Base-by-base conservation (phyloP, 2,329 filamentous ascomycete genomes). In the Pseudogymnoascus sp. region DNA sequence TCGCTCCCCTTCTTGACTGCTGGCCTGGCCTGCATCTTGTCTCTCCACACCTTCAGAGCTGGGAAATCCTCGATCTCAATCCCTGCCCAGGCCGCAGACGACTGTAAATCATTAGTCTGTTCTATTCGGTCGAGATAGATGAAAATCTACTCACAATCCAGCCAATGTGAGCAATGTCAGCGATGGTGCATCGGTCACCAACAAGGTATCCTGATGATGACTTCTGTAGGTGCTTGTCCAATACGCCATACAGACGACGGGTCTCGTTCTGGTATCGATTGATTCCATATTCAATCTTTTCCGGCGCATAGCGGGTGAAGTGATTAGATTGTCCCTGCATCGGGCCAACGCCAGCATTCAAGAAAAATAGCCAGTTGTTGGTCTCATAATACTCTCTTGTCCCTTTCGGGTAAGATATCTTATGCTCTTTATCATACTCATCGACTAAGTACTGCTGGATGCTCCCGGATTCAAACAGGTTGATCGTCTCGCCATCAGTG, bases 281-380 rank as follows among this genome's bases (percentile, higher is more conserved):
- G 61, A 95, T 84, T 64, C 88, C 90, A 71, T 96, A 96, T 69
- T 86, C 79, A 68, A 96, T 93, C 72, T 82, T 85, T 71, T 92
- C 88, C 0, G 90, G 89, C 1, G 91, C 90, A 69, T 96, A 95
- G 61, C 89, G 83, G 57, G 77, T 78, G 74, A 96, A 96, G 75
- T 96, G 90, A 74, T 94, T 91, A 59, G 90, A 82, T 73, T 95
- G 90, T 47, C 82, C 87, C 70, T 93, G 89, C 89, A 92, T 93
- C 1, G 90, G 90, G 0, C 89, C 89, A 1, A 92, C 77, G 2
- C 90, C 90, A 2, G 86, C 87, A 75, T 92, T 93, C 74, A 92
- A 85, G 80, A 86, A 90, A 73, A 84, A 85, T 62, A 84, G 75
- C 90, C 91, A 96, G 75, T 84, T 92, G 70, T 84, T 90, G 70